These are phyloP conservation scores for Rutstroemia sp. DNA, from an alignment of 2,329 filamentous ascomycete species.

Conservation along the genomic window DNA sequence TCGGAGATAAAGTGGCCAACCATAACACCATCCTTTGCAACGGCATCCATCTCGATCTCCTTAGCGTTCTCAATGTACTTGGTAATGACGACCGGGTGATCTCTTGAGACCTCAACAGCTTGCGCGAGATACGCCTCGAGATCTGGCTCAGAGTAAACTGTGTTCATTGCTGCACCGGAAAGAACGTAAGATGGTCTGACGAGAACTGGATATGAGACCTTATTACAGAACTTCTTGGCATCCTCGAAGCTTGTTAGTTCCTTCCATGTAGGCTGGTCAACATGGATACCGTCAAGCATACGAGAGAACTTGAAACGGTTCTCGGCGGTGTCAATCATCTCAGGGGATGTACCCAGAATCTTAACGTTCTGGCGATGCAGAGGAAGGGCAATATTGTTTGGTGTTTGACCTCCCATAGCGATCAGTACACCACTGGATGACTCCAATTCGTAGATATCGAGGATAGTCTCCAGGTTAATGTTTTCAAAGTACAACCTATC, in stretches of 20 bases:
- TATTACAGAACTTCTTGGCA: constrained; percentile 77
- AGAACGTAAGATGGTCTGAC: constrained; percentile 94
- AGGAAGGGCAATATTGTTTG: constrained; percentile 93
- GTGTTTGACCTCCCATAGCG: constrained; percentile 90
- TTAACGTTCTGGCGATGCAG: constrained; percentile 90
- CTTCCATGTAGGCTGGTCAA: constrained; percentile 97
- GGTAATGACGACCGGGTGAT: constrained; percentile 96
- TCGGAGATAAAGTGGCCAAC: constrained; percentile 89
- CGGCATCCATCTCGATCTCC: constrained; percentile 94
- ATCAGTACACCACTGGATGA: constrained; percentile 80
- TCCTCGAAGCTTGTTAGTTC: constrained; percentile 85
- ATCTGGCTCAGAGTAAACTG: constrained; percentile 81
- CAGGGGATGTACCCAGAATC: constrained; percentile 84
- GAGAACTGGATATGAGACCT: constrained; percentile 87
- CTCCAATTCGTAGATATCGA: constrained; percentile 98
- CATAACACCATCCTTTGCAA: constrained; percentile 77
- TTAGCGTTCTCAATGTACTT: constrained; percentile 97
- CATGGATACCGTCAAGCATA: constrained; percentile 91
- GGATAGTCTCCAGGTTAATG: constrained; percentile 90
- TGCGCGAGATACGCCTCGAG: constrained; percentile 92
- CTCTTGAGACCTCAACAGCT: constrained; percentile 85
- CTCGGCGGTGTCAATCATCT: constrained; percentile 95
- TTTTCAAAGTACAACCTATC: constrained; percentile 97
- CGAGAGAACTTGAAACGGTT: constrained; percentile 98
- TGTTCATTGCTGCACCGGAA: constrained; percentile 96